phyloP scores from a whole-genome alignment of 1,284 basidiomycete species.

The Vanrija humicola region DNA sequence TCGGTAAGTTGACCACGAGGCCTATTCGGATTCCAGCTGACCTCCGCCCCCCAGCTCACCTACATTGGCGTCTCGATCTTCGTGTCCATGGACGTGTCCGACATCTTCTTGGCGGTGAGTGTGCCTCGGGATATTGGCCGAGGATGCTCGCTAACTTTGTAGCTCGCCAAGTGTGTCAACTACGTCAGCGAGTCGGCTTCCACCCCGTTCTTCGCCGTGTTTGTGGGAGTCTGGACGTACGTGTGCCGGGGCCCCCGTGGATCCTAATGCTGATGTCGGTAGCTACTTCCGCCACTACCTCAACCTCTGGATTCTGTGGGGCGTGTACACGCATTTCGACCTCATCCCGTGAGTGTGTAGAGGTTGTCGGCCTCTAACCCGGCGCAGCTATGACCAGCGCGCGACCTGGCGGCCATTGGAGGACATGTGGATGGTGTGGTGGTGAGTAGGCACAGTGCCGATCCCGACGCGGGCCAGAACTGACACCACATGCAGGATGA shows the following conservation, averaged over 20 bases:
- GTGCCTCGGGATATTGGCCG: no score
- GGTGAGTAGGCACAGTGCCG: conserved; percentile 41
- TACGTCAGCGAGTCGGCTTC: conserved; percentile 73
- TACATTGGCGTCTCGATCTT: conserved; percentile 89
- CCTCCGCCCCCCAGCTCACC: conserved; percentile 53
- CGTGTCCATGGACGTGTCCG: conserved; percentile 95
- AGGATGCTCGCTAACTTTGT: conserved; percentile 1
- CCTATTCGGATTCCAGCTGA: background rate
- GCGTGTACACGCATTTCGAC: conserved; percentile 77
- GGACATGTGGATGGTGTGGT: conserved; percentile 68
- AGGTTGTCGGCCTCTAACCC: background rate
- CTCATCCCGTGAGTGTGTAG: conserved; percentile 63
- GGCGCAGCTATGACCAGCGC: conserved; percentile 3
- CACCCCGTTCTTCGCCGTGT: conserved; percentile 61
- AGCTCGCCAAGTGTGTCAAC: conserved; percentile 82
- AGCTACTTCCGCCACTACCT: conserved; percentile 96
- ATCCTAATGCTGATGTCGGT: background rate
- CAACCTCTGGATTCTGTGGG: conserved; percentile 81
- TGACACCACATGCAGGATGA: conserved; percentile 55
- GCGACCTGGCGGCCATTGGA: conserved; percentile 57
- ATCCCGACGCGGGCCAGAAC: background rate
- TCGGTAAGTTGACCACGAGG: conserved; percentile 53
- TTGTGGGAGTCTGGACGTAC: conserved; percentile 77
- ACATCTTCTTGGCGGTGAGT: conserved; percentile 77
- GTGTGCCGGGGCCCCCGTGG: conserved; percentile 39